phyloP scores from a whole-genome alignment of 139 green algal genomes.

The Pleodorina starrii region DNA sequence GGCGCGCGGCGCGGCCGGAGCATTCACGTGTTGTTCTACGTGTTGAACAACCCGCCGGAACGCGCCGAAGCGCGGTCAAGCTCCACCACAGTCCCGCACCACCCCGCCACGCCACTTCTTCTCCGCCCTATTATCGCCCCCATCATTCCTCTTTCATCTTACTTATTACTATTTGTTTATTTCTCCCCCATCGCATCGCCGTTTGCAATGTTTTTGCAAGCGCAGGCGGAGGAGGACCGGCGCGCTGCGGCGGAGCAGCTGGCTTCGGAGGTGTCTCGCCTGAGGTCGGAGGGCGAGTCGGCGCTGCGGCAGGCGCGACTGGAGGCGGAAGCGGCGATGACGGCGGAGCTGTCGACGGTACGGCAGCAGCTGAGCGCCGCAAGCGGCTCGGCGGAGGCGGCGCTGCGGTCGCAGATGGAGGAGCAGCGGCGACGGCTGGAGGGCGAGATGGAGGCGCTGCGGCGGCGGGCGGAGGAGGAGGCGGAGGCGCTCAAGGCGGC shows the following conservation, averaged over 20 bases:
- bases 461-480: slow-evolving; percentile 3
- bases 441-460: slow-evolving; percentile 15
- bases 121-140: no score
- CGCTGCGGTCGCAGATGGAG: slow-evolving; percentile 39
- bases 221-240: slow-evolving; percentile 33
- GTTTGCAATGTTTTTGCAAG: no score
- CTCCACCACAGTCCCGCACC: no score
- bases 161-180: no score
- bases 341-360: slow-evolving; percentile 33
- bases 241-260: not conserved
- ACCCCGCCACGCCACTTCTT: no score
- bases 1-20: not conserved
- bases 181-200: no score
- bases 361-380: slow-evolving; percentile 25
- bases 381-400: slow-evolving; percentile 20
- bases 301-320: not conserved
- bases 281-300: slow-evolving; percentile 16
- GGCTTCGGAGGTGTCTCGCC: not conserved
- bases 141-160: no score
- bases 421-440: slow-evolving; percentile 14
- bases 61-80: no score
- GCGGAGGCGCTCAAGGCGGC: slow-evolving; percentile 17
- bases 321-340: slow-evolving; percentile 30
- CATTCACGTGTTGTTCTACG: no score
- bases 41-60: no score